phyloP scores from a whole-genome alignment of 2,329 filamentous ascomycete species.

The Furcasterigmium furcatum region DNA sequence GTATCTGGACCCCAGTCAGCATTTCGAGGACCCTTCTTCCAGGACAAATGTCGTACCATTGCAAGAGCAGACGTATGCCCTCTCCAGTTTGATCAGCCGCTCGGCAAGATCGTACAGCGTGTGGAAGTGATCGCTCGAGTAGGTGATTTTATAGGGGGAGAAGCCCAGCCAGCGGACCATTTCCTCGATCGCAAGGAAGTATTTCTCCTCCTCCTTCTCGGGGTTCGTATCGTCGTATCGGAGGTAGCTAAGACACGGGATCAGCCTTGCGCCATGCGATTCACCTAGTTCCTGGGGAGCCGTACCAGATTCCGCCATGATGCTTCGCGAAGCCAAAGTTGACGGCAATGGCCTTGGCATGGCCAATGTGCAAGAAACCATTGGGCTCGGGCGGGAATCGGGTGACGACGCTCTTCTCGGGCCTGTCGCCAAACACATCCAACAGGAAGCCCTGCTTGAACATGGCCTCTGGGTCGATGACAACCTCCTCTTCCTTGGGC shows the following conservation, averaged over 20 bases:
- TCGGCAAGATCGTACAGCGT: conserved; percentile 85
- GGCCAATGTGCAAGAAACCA: conserved; percentile 89
- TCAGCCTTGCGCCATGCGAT: background rate
- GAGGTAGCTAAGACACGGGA: conserved; percentile 50
- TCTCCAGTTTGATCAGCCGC: conserved; percentile 69
- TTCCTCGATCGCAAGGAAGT: conserved; percentile 85
- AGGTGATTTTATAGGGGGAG: conserved; percentile 60
- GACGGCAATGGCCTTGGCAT: conserved; percentile 91
- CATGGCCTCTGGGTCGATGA: conserved; percentile 61
- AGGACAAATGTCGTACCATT: conserved; percentile 36
- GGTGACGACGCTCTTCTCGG: conserved; percentile 59
- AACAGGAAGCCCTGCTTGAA: conserved; percentile 77
- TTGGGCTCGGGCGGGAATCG: conserved; percentile 88
- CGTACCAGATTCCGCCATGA: conserved; percentile 58
- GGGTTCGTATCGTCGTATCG: conserved; percentile 96
- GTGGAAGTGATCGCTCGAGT: conserved; percentile 89
- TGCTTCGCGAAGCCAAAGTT: conserved; percentile 93
- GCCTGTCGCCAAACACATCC: conserved; percentile 68
- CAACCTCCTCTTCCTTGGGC: conserved; percentile 38
- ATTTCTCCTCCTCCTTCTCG: conserved; percentile 85
- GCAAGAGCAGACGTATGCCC: conserved; percentile 86
- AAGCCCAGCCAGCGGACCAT: conserved; percentile 78
- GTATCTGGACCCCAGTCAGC: conserved; percentile 42
- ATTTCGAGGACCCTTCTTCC: too few species aligned
- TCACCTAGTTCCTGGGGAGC: background rate